Evolutionary conservation across 345 rosid species (phyloP).

Genomic region (Iberis pinnata): DNA sequence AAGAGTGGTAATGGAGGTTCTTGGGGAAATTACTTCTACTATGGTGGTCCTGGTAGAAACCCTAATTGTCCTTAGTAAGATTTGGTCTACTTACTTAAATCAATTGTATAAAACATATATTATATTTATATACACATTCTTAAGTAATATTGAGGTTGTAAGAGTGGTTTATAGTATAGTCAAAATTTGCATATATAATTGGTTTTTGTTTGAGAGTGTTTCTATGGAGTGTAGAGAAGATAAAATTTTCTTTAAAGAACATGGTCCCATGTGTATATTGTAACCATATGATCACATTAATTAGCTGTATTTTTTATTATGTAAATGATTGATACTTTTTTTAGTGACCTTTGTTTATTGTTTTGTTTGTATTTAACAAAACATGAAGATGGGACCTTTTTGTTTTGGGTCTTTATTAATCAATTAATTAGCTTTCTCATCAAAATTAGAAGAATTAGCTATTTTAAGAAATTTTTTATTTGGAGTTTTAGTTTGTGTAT

Average conservation of each 20-base stretch:
- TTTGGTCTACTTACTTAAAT: constrained; percentile 9
- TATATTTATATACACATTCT: constrained; percentile 25
- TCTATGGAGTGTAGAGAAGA: constrained; percentile 19
- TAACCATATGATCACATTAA: constrained; percentile 13
- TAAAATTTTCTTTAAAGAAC: constrained; percentile 19
- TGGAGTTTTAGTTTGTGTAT: too few species aligned
- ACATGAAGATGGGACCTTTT: constrained; percentile 22
- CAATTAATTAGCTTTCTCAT: too few species aligned
- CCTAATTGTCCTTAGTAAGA: constrained; percentile 48
- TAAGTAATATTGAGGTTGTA: constrained; percentile 13
- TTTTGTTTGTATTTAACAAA: constrained; percentile 20
- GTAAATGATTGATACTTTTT: not conserved
- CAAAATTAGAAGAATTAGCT: too few species aligned
- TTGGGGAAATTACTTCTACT: constrained; percentile 65
- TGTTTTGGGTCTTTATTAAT: constrained; percentile 14
- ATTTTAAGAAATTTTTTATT: too few species aligned
- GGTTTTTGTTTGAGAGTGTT: constrained; percentile 15
- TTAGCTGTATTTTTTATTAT: constrained; percentile 10
- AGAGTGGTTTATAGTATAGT: constrained; percentile 10
- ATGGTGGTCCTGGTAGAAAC: constrained; percentile 67
- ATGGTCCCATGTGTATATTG: constrained; percentile 32
- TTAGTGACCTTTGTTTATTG: constrained; percentile 27
- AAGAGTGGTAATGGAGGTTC: constrained; percentile 45
- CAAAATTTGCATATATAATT: not conserved
- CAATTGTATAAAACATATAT: constrained; percentile 31